A percentile compares a stretch with the other conserved stretches of the same genome.
phyloP scores from a whole-genome alignment of 75 land plant species.

The Chamaecyparis obtusa region DNA sequence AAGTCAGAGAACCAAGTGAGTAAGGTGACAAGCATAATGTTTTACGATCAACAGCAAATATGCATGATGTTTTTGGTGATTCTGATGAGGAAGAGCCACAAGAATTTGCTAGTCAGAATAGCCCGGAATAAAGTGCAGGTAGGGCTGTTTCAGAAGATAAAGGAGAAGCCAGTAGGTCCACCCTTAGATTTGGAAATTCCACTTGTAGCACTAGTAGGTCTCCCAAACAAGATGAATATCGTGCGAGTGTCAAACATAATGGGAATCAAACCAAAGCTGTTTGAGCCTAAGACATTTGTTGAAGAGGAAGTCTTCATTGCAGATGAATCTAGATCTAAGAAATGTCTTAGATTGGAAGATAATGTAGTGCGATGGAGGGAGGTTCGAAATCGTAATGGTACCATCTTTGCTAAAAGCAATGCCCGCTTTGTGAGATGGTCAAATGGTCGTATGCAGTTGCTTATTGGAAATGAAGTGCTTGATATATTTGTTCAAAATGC shows the following conservation, averaged over 20 bases:
- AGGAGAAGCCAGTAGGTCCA: conserved; percentile 90
- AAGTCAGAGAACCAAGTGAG: conserved; percentile 38
- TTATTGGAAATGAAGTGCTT: conserved; percentile 96
- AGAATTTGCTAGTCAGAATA: conserved; percentile 44
- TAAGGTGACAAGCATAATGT: conserved; percentile 49
- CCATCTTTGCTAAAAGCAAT: conserved; percentile 84
- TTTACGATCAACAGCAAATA: conserved; percentile 44
- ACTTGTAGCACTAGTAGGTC: conserved; percentile 63
- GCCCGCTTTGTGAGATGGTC: conserved; percentile 98
- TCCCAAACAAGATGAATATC: conserved; percentile 82
- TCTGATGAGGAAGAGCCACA: conserved; percentile 92
- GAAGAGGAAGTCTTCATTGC: conserved; percentile 87
- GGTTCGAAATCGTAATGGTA: conserved; percentile 72
- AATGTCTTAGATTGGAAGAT: conserved; percentile 87
- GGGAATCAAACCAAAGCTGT: conserved; percentile 92
- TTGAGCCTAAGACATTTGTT: conserved; percentile 94
- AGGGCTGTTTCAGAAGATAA: conserved; percentile 69
- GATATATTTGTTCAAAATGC: conserved; percentile 87
- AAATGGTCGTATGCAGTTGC: conserved; percentile 91
- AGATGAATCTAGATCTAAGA: conserved; percentile 85
- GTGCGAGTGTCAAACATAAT: conserved; percentile 95
- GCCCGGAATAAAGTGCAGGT: conserved; percentile 36
- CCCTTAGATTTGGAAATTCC: conserved; percentile 82
- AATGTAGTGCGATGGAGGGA: conserved; percentile 95
- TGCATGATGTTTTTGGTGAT: conserved; percentile 96